These are phyloP conservation scores for Ophiostoma piceae DNA, from an alignment of 2,329 filamentous ascomycete species.

Conservation along the genomic window DNA sequence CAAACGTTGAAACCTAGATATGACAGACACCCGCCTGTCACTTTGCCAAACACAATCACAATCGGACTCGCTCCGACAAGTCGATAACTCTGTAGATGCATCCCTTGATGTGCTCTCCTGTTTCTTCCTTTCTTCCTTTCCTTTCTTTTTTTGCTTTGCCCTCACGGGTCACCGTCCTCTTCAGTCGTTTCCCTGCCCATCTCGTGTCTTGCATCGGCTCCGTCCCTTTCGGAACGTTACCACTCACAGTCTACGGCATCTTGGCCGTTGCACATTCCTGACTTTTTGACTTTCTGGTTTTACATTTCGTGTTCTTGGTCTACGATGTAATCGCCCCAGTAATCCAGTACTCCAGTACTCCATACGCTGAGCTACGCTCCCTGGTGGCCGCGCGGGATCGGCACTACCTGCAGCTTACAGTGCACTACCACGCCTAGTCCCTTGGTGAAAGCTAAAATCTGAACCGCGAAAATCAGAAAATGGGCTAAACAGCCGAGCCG, in stretches of 20 bases:
- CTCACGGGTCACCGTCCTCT: background rate
- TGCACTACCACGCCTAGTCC: background rate
- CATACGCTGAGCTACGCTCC: background rate
- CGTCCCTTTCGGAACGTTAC: background rate
- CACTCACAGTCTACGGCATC: background rate
- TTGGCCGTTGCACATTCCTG: background rate
- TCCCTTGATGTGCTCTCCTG: background rate
- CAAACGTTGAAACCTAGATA: too few species aligned
- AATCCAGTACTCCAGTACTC: background rate
- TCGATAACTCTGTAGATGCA: background rate
- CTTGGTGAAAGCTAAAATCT: background rate
- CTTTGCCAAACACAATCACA: background rate
- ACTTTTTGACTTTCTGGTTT: background rate
- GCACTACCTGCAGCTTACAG: slow-evolving; percentile 9
- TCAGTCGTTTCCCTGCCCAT: background rate
- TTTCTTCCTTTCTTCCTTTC: background rate
- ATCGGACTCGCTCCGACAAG: background rate
- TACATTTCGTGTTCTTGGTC: background rate
- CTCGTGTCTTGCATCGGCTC: background rate
- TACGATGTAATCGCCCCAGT: background rate
- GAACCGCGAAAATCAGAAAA: too few species aligned
- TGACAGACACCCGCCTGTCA: background rate
- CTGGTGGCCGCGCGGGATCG: slow-evolving; percentile 4
- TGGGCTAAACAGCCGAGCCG: background rate
- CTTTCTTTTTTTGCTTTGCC: background rate